These are phyloP conservation scores for Agrocybe praecox DNA, from an alignment of 768 basidiomycete genomes.

Conservation along the genomic window DNA sequence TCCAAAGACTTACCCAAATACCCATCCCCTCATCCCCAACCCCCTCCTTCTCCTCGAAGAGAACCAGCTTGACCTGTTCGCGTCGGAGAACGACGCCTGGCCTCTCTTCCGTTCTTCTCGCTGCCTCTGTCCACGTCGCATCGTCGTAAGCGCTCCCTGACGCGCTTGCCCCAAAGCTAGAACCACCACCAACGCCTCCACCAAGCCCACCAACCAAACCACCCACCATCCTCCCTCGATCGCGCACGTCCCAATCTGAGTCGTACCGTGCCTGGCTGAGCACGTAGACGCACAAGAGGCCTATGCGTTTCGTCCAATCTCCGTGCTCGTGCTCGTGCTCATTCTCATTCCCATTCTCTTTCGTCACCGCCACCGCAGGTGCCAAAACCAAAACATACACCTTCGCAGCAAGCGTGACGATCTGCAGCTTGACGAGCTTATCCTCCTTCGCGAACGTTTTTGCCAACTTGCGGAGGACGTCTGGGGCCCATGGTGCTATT, in stretches of 20 bases:
- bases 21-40: conserved; percentile 41
- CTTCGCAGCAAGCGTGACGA: conserved; percentile 86
- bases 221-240: conserved; percentile 80
- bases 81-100: conserved; percentile 66
- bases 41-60: conserved; percentile 75
- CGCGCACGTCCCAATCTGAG: conserved; percentile 87
- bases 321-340: too few species aligned
- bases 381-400: conserved; percentile 70
- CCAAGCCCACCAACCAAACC: conserved; percentile 64
- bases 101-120: neutral
- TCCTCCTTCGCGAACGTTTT: conserved; percentile 74
- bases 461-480: conserved; percentile 79
- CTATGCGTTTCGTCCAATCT: conserved; percentile 37
- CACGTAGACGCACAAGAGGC: conserved; percentile 68
- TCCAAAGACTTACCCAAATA: conserved; percentile 28
- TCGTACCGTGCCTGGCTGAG: conserved; percentile 90
- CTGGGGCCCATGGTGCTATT: conserved; percentile 82
- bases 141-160: conserved; percentile 42
- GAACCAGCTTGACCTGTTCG: conserved; percentile 79
- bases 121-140: neutral
- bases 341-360: too few species aligned
- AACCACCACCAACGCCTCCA: conserved; percentile 29
- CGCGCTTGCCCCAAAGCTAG: too few species aligned
- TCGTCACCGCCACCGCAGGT: conserved; percentile 34
- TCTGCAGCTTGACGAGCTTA: conserved; percentile 76